Conservation (phyloP, 306 rosid species). For the Ceratonia siliqua region DNA sequence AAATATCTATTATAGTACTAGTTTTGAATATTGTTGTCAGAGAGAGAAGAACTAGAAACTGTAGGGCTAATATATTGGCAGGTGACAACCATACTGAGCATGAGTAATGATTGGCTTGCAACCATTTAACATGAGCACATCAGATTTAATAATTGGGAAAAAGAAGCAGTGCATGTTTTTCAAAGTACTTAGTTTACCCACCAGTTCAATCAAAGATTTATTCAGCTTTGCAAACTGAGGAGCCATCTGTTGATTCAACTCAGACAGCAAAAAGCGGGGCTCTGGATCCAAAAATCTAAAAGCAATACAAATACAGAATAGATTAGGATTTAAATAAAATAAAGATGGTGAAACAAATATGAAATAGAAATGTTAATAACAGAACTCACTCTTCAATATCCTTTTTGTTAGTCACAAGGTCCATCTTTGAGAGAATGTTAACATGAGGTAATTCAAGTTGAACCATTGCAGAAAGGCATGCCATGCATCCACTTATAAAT, state of each 20-base stretch:
- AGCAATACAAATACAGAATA: neutral
- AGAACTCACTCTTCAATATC: conserved; percentile 66
- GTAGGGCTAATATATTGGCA: neutral
- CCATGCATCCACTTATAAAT: conserved; percentile 92
- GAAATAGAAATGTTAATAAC: conserved; percentile 17
- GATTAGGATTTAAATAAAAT: conserved; percentile 9
- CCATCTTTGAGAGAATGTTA: conserved; percentile 89
- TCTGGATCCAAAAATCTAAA: conserved; percentile 78
- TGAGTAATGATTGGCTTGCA: neutral
- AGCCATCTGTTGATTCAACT: conserved; percentile 74
- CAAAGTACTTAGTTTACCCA: conserved; percentile 32
- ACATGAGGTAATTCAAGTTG: conserved; percentile 89
- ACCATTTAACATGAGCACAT: neutral
- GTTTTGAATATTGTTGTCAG: neutral
- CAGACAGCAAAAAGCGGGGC: conserved; percentile 65
- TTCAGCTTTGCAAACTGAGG: conserved; percentile 88
- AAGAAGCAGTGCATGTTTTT: neutral
- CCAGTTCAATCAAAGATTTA: conserved; percentile 81
- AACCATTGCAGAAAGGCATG: conserved; percentile 77
- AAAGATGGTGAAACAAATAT: neutral
- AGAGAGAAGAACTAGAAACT: neutral
- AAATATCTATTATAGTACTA: neutral
- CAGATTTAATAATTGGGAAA: neutral
- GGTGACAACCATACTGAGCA: neutral
- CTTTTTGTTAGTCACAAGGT: conserved; percentile 73